Evolutionary conservation across 345 rosid species (phyloP).

Genomic region (Sonneratia alba): DNA sequence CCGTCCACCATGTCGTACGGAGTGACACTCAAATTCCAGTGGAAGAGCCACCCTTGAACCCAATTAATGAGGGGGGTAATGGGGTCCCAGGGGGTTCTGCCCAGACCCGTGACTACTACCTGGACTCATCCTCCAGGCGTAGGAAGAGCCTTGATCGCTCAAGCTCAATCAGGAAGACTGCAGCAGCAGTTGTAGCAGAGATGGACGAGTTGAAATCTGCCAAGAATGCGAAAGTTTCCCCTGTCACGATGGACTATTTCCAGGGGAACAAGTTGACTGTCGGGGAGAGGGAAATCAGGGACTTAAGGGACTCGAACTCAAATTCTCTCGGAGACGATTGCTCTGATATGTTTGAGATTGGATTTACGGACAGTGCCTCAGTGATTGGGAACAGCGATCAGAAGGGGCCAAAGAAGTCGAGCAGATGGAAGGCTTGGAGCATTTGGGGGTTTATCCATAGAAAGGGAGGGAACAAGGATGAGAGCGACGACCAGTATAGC

Average conservation of each 20-base stretch:
- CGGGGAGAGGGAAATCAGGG: constrained; percentile 42
- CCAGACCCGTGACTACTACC: constrained; percentile 87
- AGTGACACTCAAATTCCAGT: constrained; percentile 71
- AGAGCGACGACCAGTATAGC: constrained; percentile 66
- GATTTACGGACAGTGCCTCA: constrained; percentile 43
- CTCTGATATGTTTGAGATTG: constrained; percentile 62
- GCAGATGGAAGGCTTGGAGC: constrained; percentile 85
- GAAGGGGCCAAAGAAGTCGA: constrained; percentile 52
- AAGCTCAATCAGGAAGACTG: constrained; percentile 62
- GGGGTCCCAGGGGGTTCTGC: constrained; percentile 73
- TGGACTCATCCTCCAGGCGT: constrained; percentile 67
- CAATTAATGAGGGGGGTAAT: constrained; percentile 41
- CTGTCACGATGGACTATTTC: constrained; percentile 43
- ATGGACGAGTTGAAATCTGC: constrained; percentile 58
- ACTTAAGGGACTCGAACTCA: constrained; percentile 32
- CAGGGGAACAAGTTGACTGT: constrained; percentile 32
- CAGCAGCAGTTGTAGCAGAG: constrained; percentile 77
- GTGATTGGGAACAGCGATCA: constrained; percentile 39
- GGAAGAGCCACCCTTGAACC: constrained; percentile 42
- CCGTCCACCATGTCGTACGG: constrained; percentile 49
- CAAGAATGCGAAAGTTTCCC: constrained; percentile 66
- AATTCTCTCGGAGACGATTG: constrained; percentile 71
- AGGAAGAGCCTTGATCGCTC: constrained; percentile 88
- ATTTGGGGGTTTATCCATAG: constrained; percentile 74
- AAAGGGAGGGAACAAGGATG: constrained; percentile 52